Percentiles rank a stretch among this genome's conserved stretches.
phyloP scores from a whole-genome alignment of 2,329 filamentous ascomycete genomes.

The Cladosporium sp. region DNA sequence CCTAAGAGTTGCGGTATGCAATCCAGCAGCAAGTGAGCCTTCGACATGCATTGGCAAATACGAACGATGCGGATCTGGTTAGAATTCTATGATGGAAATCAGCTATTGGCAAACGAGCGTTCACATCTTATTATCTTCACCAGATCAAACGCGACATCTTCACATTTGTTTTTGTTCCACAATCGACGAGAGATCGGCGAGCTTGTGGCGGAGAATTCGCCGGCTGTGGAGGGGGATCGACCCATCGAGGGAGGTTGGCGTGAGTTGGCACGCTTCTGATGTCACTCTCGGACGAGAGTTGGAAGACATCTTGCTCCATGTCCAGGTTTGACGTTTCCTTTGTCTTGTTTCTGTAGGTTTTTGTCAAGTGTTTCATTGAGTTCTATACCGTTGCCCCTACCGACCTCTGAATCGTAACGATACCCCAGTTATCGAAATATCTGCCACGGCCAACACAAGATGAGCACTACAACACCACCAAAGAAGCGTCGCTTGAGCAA shows the following conservation, averaged over 20 bases:
- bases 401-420: background rate
- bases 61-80: too few relatives aligned
- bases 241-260: background rate
- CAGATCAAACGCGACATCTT: too few relatives aligned
- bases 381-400: background rate
- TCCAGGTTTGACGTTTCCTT: background rate
- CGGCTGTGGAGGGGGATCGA: background rate
- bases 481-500: conserved; percentile 17
- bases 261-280: background rate
- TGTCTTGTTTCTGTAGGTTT: background rate
- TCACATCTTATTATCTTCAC: too few relatives aligned
- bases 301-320: background rate
- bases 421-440: background rate
- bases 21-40: too few relatives aligned
- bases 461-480: conserved; percentile 7
- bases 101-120: too few relatives aligned
- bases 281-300: background rate
- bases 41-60: too few relatives aligned
- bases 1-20: too few relatives aligned
- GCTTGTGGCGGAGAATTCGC: background rate
- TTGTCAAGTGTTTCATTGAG: background rate
- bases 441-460: background rate
- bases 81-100: too few relatives aligned
- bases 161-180: too few relatives aligned
- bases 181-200: background rate